Evolutionary conservation across 192 early-diverging fungal genomes (phyloP), one percentile per base, ranked within the genome.

Genomic region (Gaertneriomyces semiglobifer): DNA sequence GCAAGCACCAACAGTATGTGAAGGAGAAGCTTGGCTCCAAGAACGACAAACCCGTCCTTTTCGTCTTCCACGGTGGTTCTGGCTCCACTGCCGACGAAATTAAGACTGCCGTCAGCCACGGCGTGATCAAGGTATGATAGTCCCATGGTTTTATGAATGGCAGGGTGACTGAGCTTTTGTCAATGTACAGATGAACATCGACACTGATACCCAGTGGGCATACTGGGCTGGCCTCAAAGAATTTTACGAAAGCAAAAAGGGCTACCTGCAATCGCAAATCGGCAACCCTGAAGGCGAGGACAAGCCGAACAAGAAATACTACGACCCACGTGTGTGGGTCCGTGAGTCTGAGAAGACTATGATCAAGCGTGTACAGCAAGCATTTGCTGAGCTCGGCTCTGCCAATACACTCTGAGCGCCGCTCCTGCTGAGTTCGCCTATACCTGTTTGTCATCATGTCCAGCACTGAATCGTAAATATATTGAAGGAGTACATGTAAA

Each of bases 301-400:
- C 79, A 94, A 95, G 84, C 95, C 93, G 80, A 97, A 96, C 88
- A 97, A 97, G 90, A 97, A 97, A 84, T 90, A 87, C 82, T 96
- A 97, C 79, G 95, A 97, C 77, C 95, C 95, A 52, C 91, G 95
- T 75, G 90, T 91, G 71, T 95, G 86, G 73, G 75, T 97, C 72
- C 92, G 95, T 67, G 86, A 90, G 74, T 88, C 84, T 69, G 94
- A 97, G 78, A 91, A 94, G 86, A 77, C 76, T 71, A 90, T 96
- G 91, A 77, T 76, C 75, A 82, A 82, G 65, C 92, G 93, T 81
- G 89, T 91, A 62, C 74, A 89, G 74, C 70, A 86, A 65, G 92
- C 90, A 61, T 91, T 90, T 82, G 52, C 67, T 20, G 86, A 93
- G 74, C 85, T 96, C 44, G 84, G 86, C 69, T 54, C 66, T 16